Evolutionary conservation across 805 yeast genomes (phyloP).

Genomic region (Teunomyces gatunensis): DNA sequence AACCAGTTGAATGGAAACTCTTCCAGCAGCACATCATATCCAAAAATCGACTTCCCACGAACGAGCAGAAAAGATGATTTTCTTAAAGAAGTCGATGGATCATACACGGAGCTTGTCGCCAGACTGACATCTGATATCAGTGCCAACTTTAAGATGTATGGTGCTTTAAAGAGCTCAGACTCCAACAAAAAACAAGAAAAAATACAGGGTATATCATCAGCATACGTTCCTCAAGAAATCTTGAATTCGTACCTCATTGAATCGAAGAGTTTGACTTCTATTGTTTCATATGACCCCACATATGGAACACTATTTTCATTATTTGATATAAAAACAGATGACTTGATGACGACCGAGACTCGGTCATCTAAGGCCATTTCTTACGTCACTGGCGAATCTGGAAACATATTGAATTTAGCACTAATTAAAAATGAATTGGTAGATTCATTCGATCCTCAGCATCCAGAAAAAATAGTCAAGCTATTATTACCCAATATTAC

Average conservation of each 20-base stretch:
- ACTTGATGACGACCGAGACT: background rate
- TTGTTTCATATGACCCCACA: slow-evolving; percentile 35
- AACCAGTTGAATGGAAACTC: background rate
- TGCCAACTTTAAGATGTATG: slow-evolving; percentile 12
- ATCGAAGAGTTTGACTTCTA: slow-evolving; percentile 22
- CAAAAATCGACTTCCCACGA: slow-evolving; percentile 3
- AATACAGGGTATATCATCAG: background rate
- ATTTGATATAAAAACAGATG: slow-evolving; percentile 13
- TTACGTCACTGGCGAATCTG: slow-evolving; percentile 30
- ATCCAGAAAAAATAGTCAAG: slow-evolving; percentile 5
- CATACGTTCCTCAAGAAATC: slow-evolving; percentile 24
- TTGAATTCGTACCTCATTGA: slow-evolving; percentile 20
- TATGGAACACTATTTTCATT: slow-evolving; percentile 22
- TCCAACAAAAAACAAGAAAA: background rate
- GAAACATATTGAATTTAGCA: slow-evolving; percentile 27
- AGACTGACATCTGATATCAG: background rate
- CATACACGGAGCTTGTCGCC: background rate
- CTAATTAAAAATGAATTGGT: background rate
- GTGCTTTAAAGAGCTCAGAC: slow-evolving; percentile 8
- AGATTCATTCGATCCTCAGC: background rate
- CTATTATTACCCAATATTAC: slow-evolving; percentile 10
- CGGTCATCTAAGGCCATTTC: slow-evolving; percentile 16
- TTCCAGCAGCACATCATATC: background rate
- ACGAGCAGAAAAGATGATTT: background rate
- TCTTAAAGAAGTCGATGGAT: slow-evolving; percentile 5